Conservation (phyloP, 768 basidiomycete species). For the button mushroom (Agaricus bisporus) region DNA sequence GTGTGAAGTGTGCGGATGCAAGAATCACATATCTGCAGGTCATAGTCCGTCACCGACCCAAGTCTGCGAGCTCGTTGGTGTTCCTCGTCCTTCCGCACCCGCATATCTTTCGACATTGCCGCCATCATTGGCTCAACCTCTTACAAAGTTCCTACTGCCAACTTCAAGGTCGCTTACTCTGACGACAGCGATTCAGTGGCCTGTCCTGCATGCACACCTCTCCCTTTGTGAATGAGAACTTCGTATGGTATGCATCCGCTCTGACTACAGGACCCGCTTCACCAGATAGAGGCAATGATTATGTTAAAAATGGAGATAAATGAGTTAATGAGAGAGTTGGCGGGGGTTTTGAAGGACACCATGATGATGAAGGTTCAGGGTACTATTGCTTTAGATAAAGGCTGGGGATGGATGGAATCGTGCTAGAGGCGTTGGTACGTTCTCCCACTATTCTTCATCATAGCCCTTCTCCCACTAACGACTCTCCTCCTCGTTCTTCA, state of each 20-base stretch:
- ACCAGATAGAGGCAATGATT: constrained; percentile 30
- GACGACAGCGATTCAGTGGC: constrained; percentile 33
- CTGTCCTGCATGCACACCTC: constrained; percentile 88
- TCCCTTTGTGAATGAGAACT: constrained; percentile 77
- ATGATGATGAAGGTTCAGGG: constrained; percentile 80
- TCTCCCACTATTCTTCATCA: background rate
- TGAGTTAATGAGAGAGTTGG: constrained; percentile 84
- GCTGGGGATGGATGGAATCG: constrained; percentile 66
- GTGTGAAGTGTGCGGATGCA: constrained; percentile 82
- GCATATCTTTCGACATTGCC: constrained; percentile 17
- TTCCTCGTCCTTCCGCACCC: constrained; percentile 45
- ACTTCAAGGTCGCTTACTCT: background rate
- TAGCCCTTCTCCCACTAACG: constrained; percentile 81
- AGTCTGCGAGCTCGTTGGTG: constrained; percentile 81
- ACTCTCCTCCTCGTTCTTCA: constrained; percentile 77
- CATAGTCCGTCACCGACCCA: constrained; percentile 62
- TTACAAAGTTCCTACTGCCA: constrained; percentile 35
- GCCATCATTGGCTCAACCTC: constrained; percentile 20
- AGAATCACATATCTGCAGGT: constrained; percentile 63
- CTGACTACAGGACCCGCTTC: constrained; percentile 62
- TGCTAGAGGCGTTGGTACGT: constrained; percentile 82
- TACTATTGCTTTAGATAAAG: constrained; percentile 84
- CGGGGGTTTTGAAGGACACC: constrained; percentile 60
- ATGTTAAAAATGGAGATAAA: constrained; percentile 61
- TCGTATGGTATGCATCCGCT: constrained; percentile 71